Evolutionary conservation across 345 rosid genomes (phyloP), one percentile per base, ranked within the genome.

Genomic region (Luvunga scandens): DNA sequence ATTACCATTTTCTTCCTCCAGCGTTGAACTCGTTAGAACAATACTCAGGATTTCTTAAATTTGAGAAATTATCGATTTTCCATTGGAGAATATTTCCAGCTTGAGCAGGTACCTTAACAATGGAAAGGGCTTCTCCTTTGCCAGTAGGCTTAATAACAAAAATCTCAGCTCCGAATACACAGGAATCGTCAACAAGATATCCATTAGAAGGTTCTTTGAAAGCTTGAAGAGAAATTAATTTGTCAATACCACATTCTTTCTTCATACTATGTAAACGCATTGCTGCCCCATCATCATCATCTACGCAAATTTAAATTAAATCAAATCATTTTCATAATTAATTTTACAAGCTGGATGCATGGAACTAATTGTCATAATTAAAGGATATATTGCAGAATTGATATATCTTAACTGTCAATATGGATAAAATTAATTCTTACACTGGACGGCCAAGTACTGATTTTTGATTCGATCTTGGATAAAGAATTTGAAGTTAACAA

Each of bases 91-190:
- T 0, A 27, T 12, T 0, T 9, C n/a, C 28, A 1, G 2, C 6
- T 39, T 39, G 45, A 0, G 45, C 45, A 4, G 65, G 76, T 48
- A 48, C 55, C 28, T 71, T 16, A 33, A 71, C 55, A 63, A 70
- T 71, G 69, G 71, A 24, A 24, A 71, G 65, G n/a, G 64, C n/a
- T 63, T 78, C 31, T 34, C 33, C 61, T 18, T 45, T 62, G 19
- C 81, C 48, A 19, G 70, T 39, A 19, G 50, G 30, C 25, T 48
- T 61, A 18, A 75, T 16, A 25, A 69, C 72, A 34, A 69, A 67
- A 53, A 80, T 65, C 71, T 80, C 79, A 21, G 39, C 75, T 48
- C 83, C 76, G 33, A 75, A 80, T 14, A 21, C 21, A n/a, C 79
- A 80, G 53, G 39, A 57, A 19, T 75, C 27, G 8, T 70, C 56